Evolutionary conservation across 441 rosid genomes (phyloP), one percentile per base, ranked within the genome.

Genomic region (Eutrema salsugineum): DNA sequence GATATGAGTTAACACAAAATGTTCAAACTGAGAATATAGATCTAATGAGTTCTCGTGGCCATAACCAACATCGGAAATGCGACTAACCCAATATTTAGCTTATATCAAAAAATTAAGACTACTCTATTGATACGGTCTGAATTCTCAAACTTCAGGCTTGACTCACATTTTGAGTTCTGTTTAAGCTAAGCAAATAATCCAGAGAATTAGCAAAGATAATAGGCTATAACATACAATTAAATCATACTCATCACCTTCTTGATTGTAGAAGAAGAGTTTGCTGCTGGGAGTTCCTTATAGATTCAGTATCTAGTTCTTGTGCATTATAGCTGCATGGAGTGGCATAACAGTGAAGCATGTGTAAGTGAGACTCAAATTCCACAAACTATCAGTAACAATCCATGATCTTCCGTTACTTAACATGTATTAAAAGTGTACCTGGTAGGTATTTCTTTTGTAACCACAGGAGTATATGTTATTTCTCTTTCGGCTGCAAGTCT

Each of bases 401-500:
- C 38, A 35, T 35, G 43, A 30, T 28, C 57, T 1, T 43, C 28
- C 33, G 30, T 33, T 43, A 15, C 6, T 15, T 54, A 19, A 49
- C 4, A 49, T 54, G 50, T 63, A 22, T n/a, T 8, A 27, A 61
- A 40, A 65, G 53, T 5, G 60, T 75, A 92, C 96, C 91, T 85
- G 60, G 88, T 69, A 33, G 86, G 83, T 66, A 77, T 84, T 49
- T 71, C 73, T 69, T 83, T 81, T 17, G 88, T 85, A 71, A 79
- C 80, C 30, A 63, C 72, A 68, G 97, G 88, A 20, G 89, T 69
- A 79, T 82, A 87, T 8, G 85, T 77, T 0, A 88, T 79, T 73
- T 90, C 96, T 74, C 84, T 87, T 82, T 90, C 93, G 35, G 90
- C 93, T 32, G 97, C 91, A 62, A 90, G 93, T 68, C 94, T 84